phyloP scores from a whole-genome alignment of 179 eudicot genomes.

The Dionaea muscipula region DNA sequence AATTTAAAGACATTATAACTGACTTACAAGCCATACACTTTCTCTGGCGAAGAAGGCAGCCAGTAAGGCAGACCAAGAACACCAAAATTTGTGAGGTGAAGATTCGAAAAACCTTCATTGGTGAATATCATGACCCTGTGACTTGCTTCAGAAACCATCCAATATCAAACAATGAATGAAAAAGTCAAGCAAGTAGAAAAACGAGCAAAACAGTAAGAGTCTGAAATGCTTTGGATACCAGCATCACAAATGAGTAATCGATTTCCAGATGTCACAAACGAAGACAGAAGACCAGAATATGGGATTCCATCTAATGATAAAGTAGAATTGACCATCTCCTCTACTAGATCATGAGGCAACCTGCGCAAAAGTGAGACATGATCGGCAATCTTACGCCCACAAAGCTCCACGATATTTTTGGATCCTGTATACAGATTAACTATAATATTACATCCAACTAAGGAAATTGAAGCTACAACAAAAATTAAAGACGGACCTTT shows the following conservation, averaged over 20 bases:
- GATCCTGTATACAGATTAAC: constrained; percentile 32
- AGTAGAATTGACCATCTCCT: constrained; percentile 25
- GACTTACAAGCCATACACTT: constrained; percentile 50
- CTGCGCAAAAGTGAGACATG: constrained; percentile 35
- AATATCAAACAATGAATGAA: neutral
- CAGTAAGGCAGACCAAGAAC: constrained; percentile 77
- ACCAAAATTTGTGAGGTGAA: constrained; percentile 57
- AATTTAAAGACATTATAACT: neutral
- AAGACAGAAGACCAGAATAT: constrained; percentile 52
- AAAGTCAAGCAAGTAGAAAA: neutral
- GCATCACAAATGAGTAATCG: constrained; percentile 53
- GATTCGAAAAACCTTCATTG: constrained; percentile 30
- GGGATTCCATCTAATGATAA: constrained; percentile 32
- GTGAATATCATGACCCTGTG: constrained; percentile 53
- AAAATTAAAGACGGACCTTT: constrained; percentile 33
- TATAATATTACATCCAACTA: constrained; percentile 5
- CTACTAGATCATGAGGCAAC: constrained; percentile 36
- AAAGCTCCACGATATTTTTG: constrained; percentile 46
- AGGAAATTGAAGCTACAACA: neutral
- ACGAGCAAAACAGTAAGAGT: neutral
- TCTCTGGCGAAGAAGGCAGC: constrained; percentile 52
- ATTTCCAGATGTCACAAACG: constrained; percentile 43
- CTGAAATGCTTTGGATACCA: constrained; percentile 29
- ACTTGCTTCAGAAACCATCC: constrained; percentile 41
- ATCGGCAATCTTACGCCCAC: constrained; percentile 49